Evolutionary conservation across 1,284 basidiomycete genomes (phyloP), one percentile per base, ranked within the genome.

Genomic region (Ganoderma lucidum): DNA sequence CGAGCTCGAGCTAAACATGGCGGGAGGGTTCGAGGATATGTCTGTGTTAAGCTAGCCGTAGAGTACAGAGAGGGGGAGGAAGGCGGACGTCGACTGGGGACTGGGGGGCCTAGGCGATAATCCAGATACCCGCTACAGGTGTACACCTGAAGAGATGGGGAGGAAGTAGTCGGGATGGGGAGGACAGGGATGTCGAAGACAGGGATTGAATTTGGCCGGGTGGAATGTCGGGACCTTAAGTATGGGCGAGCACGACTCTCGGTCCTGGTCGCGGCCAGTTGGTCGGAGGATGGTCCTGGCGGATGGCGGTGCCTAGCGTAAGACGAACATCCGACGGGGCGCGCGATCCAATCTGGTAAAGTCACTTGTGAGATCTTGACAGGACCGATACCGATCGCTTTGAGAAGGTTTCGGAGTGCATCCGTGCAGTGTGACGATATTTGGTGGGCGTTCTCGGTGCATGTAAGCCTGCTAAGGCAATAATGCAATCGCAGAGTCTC

Each of bases 301-400:
- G 65, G 65, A 62, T 65, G 51, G 65, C 65, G 44, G 65, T 66
- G 65, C 65, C 60, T 62, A 39, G 55, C 55, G 55, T 35, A 59
- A 35, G 56, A 59, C 56, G 56, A 59, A 35, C 56, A 59, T 17
- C 35, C 32, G 56, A 37, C 17, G 35, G 32, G 19, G 56, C 35
- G 55, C 15, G 55, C 55, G 32, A 56, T 56, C 55, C 55, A 56
- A 56, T 32, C 30, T 35, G 9, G 30, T 32, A 32, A 58, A 32
- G 10, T 58, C 56, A 37, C 9, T 32, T 17, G 30, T 19, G 32
- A 15, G 56, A 58, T 58, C 56, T 58, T 37, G 56, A 58, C 56
- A 19, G 32, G 28, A 53, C 17, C 56, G 55, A 56, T 56, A 56
- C 30, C 56, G 35, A 39, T 37, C 56, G 30, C n/a, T n/a, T 35